A percentile compares a stretch with the other conserved stretches of the same genome.
Conservation (phyloP, 768 basidiomycete species). For the Lactarius quietus region DNA sequence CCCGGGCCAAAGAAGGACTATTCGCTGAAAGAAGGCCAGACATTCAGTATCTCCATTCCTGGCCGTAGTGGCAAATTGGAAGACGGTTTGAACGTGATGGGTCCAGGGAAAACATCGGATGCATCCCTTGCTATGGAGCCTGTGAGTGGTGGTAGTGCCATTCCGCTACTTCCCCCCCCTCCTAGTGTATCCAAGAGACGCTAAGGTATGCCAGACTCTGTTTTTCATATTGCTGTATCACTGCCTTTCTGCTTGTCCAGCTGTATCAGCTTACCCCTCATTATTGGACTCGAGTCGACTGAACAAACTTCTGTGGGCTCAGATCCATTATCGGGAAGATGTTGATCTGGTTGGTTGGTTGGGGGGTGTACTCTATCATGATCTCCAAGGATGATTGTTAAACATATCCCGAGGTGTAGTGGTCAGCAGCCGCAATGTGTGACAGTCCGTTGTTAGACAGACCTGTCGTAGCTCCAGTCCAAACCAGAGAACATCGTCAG, state of each 20-base stretch:
- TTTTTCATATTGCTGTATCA: background rate
- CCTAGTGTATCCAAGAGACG: conserved; percentile 58
- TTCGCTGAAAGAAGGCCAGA: conserved; percentile 91
- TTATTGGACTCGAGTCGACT: background rate
- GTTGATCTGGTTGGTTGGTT: background rate
- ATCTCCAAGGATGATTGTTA: background rate
- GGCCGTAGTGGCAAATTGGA: conserved; percentile 52
- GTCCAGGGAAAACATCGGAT: conserved; percentile 17
- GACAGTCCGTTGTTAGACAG: too few relatives aligned
- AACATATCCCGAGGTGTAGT: too few relatives aligned
- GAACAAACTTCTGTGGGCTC: background rate
- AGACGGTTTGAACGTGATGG: conserved; percentile 35
- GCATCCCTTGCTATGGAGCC: conserved; percentile 17
- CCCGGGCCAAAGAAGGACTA: conserved; percentile 89
- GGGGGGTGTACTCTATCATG: background rate
- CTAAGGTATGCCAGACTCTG: conserved; percentile 13
- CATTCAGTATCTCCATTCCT: conserved; percentile 88
- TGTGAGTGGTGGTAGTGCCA: conserved; percentile 35
- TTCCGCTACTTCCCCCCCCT: conserved; percentile 83
- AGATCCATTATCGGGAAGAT: background rate
- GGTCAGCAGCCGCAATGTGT: too few relatives aligned
- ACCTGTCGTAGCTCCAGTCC: too few relatives aligned
- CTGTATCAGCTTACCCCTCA: background rate
- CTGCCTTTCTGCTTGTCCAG: background rate
- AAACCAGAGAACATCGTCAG: too few relatives aligned